phyloP scores from a whole-genome alignment of 768 basidiomycete genomes.

The Mycena capillaripes region DNA sequence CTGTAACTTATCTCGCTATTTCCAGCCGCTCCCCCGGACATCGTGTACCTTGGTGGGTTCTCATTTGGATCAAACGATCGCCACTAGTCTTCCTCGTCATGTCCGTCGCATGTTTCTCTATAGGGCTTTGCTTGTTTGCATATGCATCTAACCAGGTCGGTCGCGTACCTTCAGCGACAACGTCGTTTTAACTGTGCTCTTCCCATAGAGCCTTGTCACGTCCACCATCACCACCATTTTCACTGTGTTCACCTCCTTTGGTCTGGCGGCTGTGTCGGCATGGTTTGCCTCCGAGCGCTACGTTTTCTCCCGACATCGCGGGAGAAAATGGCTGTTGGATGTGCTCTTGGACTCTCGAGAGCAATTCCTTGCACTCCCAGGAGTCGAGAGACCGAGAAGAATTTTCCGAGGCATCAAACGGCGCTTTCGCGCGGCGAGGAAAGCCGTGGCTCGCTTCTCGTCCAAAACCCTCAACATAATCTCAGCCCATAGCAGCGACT shows the following conservation, averaged over 20 bases:
- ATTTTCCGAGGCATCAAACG: constrained; percentile 33
- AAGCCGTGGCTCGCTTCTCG: constrained; percentile 39
- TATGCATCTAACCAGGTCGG: constrained; percentile 80
- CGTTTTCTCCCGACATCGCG: constrained; percentile 72
- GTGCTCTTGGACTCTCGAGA: constrained; percentile 63
- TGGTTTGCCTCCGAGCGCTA: constrained; percentile 84
- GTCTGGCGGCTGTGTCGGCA: constrained; percentile 75
- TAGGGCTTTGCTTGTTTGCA: constrained; percentile 82
- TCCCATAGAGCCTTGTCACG: constrained; percentile 66
- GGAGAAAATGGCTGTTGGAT: constrained; percentile 79
- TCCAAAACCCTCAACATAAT: constrained; percentile 42
- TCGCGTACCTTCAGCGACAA: neutral
- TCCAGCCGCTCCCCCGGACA: constrained; percentile 79
- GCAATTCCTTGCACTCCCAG: constrained; percentile 49
- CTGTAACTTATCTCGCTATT: constrained; percentile 2
- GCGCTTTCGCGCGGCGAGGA: constrained; percentile 36
- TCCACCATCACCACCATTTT: constrained; percentile 83
- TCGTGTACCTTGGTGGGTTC: constrained; percentile 85
- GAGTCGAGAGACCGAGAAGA: constrained; percentile 38
- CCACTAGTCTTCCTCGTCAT: constrained; percentile 88
- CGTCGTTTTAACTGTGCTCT: neutral
- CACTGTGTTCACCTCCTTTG: constrained; percentile 80
- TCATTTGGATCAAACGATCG: constrained; percentile 90
- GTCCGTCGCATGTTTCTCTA: constrained; percentile 87
- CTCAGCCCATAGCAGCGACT: constrained; percentile 41